phyloP scores from a whole-genome alignment of 768 basidiomycete genomes.

The Dentipellis sp. region DNA sequence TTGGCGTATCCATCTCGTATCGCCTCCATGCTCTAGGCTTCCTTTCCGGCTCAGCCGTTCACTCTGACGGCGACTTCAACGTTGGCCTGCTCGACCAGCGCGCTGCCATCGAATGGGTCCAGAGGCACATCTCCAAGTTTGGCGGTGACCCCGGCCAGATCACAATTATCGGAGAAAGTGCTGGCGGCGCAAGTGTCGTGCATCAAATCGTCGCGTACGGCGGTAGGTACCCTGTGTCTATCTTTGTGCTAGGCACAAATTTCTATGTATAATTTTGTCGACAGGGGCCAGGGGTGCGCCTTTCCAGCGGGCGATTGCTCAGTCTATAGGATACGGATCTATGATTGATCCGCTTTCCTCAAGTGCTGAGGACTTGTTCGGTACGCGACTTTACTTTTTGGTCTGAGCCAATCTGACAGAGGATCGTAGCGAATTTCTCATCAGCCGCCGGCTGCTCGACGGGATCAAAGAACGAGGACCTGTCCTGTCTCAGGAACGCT shows the following conservation, averaged over 20 bases:
- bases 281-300: slow-evolving; percentile 24
- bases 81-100: slow-evolving; percentile 6
- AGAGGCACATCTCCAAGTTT: slow-evolving; percentile 29
- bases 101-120: slow-evolving; percentile 31
- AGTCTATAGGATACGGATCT: slow-evolving; percentile 35
- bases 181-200: neutral
- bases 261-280: neutral
- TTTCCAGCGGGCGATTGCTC: slow-evolving; percentile 30
- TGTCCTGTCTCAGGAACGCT: neutral
- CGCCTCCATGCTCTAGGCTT: slow-evolving; percentile 28
- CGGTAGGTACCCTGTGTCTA: neutral
- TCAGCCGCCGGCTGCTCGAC: neutral
- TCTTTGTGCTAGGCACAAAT: too few relatives aligned
- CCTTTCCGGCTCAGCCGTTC: neutral
- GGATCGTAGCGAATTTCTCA: neutral
- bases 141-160: slow-evolving; percentile 26
- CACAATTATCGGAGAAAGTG: neutral
- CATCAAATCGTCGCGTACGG: neutral
- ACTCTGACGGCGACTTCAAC: neutral
- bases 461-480: neutral
- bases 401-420: neutral
- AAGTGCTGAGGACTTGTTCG: slow-evolving; percentile 21
- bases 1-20: slow-evolving; percentile 27
- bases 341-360: slow-evolving; percentile 27
- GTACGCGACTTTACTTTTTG: neutral